Evolutionary conservation across 148 eudicot species (phyloP), one percentile per base, ranked within the genome.

Genomic region (Camellia lanceoleosa): DNA sequence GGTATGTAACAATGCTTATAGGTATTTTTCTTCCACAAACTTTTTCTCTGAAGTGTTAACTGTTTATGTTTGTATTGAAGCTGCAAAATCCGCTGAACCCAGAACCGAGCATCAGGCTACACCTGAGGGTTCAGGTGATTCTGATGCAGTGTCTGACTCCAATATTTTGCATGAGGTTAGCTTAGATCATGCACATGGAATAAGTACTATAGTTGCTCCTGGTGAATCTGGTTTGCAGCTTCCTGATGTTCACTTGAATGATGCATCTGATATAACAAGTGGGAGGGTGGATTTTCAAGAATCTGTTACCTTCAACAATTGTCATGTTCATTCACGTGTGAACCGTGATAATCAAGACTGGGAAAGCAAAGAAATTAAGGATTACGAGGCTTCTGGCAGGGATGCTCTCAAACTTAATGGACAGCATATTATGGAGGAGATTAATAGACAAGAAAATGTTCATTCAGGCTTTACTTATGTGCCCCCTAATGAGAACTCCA

Each of bases 1-100:
- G 97, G 97, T 93, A 81, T 58, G 74, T 51, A 7, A 47, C 51
- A 66, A 64, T 74, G 43, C 43, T 69, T 78, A 8, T 66, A 5
- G 52, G 5, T 49, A 49, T 49, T 4, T 44, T 77, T 43, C 30
- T 18, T 18, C 30, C 15, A 4, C 51, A 44, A 16, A 41, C 30
- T 46, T 44, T 61, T 49, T 68, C 54, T 61, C 16, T 7, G 70
- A 18, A 19, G 52, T 76, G 30, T 42, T 51, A 8, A 59, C 73
- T 13, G 3, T 62, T 9, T 51, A 51, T 38, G 43, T 51, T 66
- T n/a, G 46, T 65, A 14, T 67, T 75, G 49, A 46, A 81, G 87
- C 56, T 63, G 41, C 41, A n/a, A 77, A 78, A 49, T 42, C 78
- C 65, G 49, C 54, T 78, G 84, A 71, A 67, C 72, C 79, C 80